Conservation (phyloP, 2,329 filamentous ascomycete species). For the Coniella vitis region DNA sequence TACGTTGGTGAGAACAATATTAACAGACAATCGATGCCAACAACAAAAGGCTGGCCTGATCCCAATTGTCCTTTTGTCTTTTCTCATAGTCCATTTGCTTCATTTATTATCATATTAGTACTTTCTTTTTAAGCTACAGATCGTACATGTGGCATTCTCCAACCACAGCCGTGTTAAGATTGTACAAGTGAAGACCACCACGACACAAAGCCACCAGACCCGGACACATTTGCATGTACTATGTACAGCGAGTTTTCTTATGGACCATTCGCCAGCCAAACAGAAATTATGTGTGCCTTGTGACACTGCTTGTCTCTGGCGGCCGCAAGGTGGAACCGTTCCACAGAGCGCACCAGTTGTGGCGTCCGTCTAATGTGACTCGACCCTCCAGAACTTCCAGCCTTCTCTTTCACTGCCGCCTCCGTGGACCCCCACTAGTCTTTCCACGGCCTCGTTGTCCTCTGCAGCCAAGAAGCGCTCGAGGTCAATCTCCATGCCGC, state of each 20-base stretch:
- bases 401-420: slow-evolving; percentile 63
- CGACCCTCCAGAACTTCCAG: slow-evolving; percentile 80
- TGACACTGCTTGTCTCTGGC: no score
- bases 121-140: neutral
- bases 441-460: slow-evolving; percentile 78
- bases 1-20: neutral
- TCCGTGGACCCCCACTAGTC: slow-evolving; percentile 72
- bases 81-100: neutral
- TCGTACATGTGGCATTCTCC: neutral
- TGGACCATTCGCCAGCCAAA: no score
- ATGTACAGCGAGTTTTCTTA: no score
- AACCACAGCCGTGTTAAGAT: neutral
- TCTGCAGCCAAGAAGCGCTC: slow-evolving; percentile 76
- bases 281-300: no score
- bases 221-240: no score
- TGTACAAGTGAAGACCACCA: neutral
- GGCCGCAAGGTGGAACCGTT: neutral
- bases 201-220: neutral
- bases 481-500: slow-evolving; percentile 87
- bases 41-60: neutral
- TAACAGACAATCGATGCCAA: neutral
- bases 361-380: slow-evolving; percentile 30
- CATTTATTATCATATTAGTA: slow-evolving; percentile 3
- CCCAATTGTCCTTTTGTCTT: neutral
- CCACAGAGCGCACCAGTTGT: neutral